Base-by-base conservation (phyloP, 257 asterid species). In the Asclepias syriaca region DNA sequence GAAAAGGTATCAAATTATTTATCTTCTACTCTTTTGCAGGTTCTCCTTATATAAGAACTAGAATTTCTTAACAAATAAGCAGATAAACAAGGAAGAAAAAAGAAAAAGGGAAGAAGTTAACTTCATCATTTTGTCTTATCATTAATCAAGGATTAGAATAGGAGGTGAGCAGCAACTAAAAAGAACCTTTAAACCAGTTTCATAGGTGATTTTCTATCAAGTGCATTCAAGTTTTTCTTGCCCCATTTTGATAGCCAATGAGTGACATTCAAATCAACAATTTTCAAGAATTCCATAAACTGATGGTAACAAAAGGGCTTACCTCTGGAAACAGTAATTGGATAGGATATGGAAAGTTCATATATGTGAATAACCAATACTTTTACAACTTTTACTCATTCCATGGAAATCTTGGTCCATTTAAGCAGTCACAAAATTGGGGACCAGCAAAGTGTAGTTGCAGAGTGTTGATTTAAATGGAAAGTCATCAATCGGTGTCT, bases 1-100 rank as follows among this genome's bases (percentile, higher is more conserved):
- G 95, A 89, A 79, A 84, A 75, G 97, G 99, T 95, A 84, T 34
- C 12, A 13, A 24, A n/a, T 57, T 24, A 15, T 72, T 60, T 61
- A 34, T 1, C 8, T 37, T 63, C 3, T 18, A 18, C 18, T 19
- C 5, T 7, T 18, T 39, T 63, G 11, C 68, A 6, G 15, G 29
- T 61, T 61, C 66, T n/a, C n/a, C n/a, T 39, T 67, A 22, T 67
- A 40, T 74, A 22, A 49, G 58, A 68, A 67, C 53, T 71, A 13
- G 72, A 72, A 37, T 27, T 4, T 67, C 54, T 54, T 58, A 34
- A 19, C 15, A 51, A 64, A 68, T 37, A 49, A 51, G 27, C 65
- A 6, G 60, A 27, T 61, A 61, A 8, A 61, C 37, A 5, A n/a
- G 46, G 5, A 32, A 18, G 32, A 29, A 29, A 29, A 29, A 29